phyloP scores from a whole-genome alignment of 2,329 filamentous ascomycete species.

The Remersonia thermophila region DNA sequence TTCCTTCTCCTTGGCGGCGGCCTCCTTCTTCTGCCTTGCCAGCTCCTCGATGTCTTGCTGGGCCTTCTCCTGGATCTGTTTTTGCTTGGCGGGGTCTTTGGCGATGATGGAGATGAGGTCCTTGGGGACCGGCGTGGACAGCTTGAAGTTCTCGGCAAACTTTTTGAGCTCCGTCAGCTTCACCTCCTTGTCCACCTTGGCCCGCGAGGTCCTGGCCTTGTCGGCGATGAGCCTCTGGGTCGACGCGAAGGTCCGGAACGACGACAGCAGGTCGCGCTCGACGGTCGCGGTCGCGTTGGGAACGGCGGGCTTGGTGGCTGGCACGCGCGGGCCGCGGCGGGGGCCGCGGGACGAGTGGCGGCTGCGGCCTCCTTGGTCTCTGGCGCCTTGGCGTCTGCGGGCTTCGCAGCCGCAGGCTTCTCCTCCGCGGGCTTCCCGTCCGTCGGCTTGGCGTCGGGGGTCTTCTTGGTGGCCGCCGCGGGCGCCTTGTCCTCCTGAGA shows the following conservation, averaged over 20 bases:
- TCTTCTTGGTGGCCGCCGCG: conserved; percentile 20
- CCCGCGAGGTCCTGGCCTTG: conserved; percentile 44
- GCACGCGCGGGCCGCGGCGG: conserved; percentile 23
- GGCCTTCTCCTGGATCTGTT: conserved; percentile 82
- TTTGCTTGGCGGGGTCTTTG: conserved; percentile 90
- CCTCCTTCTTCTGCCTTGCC: conserved; percentile 36
- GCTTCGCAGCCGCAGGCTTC: conserved; percentile 9
- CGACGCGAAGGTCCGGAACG: conserved; percentile 52
- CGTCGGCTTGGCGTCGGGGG: conserved; percentile 19
- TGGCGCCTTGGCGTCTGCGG: conserved; percentile 18
- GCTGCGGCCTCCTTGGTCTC: conserved; percentile 15
- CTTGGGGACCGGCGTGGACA: conserved; percentile 79
- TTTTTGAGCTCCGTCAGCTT: conserved; percentile 92
- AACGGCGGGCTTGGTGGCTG: conserved; percentile 25
- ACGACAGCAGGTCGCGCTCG: conserved; percentile 47
- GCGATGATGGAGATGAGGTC: conserved; percentile 92
- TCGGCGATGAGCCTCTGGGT: conserved; percentile 44
- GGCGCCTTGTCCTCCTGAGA: conserved; percentile 1
- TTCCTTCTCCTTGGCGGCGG: conserved; percentile 30
- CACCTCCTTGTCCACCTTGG: conserved; percentile 69
- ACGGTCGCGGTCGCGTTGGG: conserved; percentile 49
- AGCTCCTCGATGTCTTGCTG: conserved; percentile 60
- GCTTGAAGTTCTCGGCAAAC: conserved; percentile 87
- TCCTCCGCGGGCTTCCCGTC: conserved; percentile 1
- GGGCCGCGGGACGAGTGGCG: conserved; percentile 13